phyloP scores from a whole-genome alignment of 768 basidiomycete species.

The Phaffia australis region DNA sequence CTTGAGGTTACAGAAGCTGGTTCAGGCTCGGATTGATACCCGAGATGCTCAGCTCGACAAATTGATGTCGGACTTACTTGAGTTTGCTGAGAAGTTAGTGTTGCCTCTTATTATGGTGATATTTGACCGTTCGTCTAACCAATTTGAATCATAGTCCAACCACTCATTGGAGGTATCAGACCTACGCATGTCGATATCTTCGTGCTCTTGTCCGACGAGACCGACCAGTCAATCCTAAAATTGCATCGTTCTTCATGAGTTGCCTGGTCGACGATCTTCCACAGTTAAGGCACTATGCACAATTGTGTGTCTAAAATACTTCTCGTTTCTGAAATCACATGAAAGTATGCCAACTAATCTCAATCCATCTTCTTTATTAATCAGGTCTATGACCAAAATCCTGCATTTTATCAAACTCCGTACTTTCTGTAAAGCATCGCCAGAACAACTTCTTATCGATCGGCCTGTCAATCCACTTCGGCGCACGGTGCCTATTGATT shows the following conservation, averaged over 20 bases:
- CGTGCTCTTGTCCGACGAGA: conserved; percentile 23
- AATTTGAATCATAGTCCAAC: neutral
- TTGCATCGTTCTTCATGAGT: conserved; percentile 24
- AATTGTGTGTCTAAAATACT: conserved; percentile 13
- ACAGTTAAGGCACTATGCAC: conserved; percentile 24
- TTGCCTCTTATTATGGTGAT: neutral
- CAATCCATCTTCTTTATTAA: conserved; percentile 33
- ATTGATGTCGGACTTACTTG: conserved; percentile 10
- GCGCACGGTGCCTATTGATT: conserved; percentile 5
- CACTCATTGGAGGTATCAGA: conserved; percentile 24
- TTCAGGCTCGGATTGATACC: neutral
- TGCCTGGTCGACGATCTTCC: conserved; percentile 20
- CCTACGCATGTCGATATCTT: conserved; percentile 22
- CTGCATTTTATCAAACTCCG: conserved; percentile 63
- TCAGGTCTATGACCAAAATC: conserved; percentile 57
- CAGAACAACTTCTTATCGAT: conserved; percentile 43
- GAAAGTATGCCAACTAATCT: neutral
- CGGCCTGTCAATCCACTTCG: conserved; percentile 21
- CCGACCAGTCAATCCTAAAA: conserved; percentile 10
- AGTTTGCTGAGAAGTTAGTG: conserved; percentile 20
- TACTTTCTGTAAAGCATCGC: conserved; percentile 52
- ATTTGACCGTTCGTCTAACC: neutral
- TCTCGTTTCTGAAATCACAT: neutral
- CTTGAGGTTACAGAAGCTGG: neutral
- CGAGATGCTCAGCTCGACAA: conserved; percentile 16